Conservation (phyloP, 2,329 filamentous ascomycete genomes). For the Pseudocercospora ulei region DNA sequence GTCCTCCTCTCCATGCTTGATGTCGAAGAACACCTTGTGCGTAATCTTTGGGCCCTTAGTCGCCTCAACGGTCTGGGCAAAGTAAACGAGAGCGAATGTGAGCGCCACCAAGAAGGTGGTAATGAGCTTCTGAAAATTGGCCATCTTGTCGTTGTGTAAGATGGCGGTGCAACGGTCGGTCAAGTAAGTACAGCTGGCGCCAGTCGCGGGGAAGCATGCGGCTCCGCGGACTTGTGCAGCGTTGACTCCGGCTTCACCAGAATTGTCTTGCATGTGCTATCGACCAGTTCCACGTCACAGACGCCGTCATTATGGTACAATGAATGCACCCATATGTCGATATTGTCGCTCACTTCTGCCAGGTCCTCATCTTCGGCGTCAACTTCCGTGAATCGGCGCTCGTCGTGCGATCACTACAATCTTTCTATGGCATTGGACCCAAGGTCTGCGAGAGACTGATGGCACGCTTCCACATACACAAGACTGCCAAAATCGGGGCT, state of each 20-base stretch:
- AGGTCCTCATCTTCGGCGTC: slow-evolving; percentile 64
- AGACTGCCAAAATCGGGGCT: slow-evolving; percentile 65
- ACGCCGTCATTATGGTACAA: slow-evolving; percentile 16
- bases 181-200: slow-evolving; percentile 11
- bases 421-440: slow-evolving; percentile 77
- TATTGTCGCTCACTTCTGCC: not conserved
- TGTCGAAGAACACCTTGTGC: slow-evolving; percentile 66
- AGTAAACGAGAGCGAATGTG: slow-evolving; percentile 62
- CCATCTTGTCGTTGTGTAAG: slow-evolving; percentile 49
- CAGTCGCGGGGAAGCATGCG: slow-evolving; percentile 11
- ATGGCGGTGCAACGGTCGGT: not conserved
- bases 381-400: slow-evolving; percentile 77
- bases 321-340: not conserved
- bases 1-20: slow-evolving; percentile 62
- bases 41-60: slow-evolving; percentile 59
- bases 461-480: slow-evolving; percentile 81
- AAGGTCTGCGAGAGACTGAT: slow-evolving; percentile 63
- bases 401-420: slow-evolving; percentile 59
- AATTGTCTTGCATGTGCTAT: not conserved
- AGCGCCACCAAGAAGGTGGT: slow-evolving; percentile 66
- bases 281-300: not conserved
- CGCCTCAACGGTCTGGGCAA: slow-evolving; percentile 64
- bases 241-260: slow-evolving; percentile 5
- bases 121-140: slow-evolving; percentile 60
- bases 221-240: slow-evolving; percentile 9